Base-by-base conservation (phyloP, 2,329 filamentous ascomycete genomes). In the Juglanconis sp. region DNA sequence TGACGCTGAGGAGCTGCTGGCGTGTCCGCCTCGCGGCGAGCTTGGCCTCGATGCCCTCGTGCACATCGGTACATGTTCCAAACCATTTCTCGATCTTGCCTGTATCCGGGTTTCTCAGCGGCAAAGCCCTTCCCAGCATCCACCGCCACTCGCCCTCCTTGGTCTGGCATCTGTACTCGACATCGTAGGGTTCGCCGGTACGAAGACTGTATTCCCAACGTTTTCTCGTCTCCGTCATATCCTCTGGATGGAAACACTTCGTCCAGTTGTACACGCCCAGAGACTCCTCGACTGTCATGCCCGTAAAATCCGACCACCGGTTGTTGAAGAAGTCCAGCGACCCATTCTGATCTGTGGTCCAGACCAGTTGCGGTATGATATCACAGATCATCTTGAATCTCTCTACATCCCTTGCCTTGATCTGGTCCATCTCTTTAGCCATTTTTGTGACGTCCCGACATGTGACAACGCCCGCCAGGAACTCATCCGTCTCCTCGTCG, bases 261-360 rank as follows among this genome's bases (percentile, higher is more conserved):
- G 78, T 76, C 87, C 88, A 91, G 2, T 81, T 82, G 30, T 30
- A 35, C 35, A 77, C 68, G 0, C 88, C 89, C 2, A 88, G 65
- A 32, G 85, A 89, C 9, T 87, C 77, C 49, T 88, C 83, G 9
- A 80, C 77, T 0, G 79, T 81, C 31, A 92, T 73, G 0, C 90
- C 88, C 0, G 90, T 93, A 67, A 90, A 93, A n/a, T 85, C 82
- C 68, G 90, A 91, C 88, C 90, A 94, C n/a, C 87, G 78, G 51
- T 85, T 83, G 61, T 89, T 90, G 72, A 88, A 93, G 73, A 91
- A 93, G 67, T 93, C 89, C 65, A 85, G 81, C 32, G 76, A 66
- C 0, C 90, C 90, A 15, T 88, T 82, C 0, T 88, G 80, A 0
- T 75, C 85, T 0, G 89, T 84, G 0, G 88, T 92, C 89, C 90